A percentile compares a stretch with the other conserved stretches of the same genome.
Conservation (phyloP, 2,329 filamentous ascomycete genomes). For the Cladophialophora bantiana region DNA sequence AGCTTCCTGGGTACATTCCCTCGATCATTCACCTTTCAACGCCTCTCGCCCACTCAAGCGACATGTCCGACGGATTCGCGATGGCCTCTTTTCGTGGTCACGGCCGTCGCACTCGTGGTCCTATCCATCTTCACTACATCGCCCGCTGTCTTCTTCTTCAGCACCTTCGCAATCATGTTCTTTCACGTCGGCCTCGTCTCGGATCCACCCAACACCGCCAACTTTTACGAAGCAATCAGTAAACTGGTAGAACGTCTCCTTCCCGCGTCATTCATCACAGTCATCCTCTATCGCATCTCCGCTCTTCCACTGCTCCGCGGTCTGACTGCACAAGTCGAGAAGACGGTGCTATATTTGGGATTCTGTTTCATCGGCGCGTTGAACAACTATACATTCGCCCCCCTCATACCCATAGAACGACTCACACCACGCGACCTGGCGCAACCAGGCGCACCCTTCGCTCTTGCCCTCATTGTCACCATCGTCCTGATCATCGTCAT, state of each 20-base stretch:
- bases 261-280: slow-evolving; percentile 84
- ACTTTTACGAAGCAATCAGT: slow-evolving; percentile 76
- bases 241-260: slow-evolving; percentile 81
- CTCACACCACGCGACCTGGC: slow-evolving; percentile 91
- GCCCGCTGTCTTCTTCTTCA: slow-evolving; percentile 82
- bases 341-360: slow-evolving; percentile 87
- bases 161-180: slow-evolving; percentile 80
- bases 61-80: slow-evolving; percentile 78
- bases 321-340: slow-evolving; percentile 84
- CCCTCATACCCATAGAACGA: slow-evolving; percentile 86
- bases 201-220: slow-evolving; percentile 75
- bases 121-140: slow-evolving; percentile 83
- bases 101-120: slow-evolving; percentile 76
- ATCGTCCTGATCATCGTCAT: slow-evolving; percentile 71
- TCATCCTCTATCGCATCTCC: slow-evolving; percentile 86
- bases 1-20: slow-evolving; percentile 90
- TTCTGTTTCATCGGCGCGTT: slow-evolving; percentile 89
- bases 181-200: slow-evolving; percentile 89
- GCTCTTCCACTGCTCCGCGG: slow-evolving; percentile 73
- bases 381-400: slow-evolving; percentile 91
- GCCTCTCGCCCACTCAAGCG: slow-evolving; percentile 58
- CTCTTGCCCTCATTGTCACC: slow-evolving; percentile 78
- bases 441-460: slow-evolving; percentile 86
- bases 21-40: slow-evolving; percentile 78
- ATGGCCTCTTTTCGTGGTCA: slow-evolving; percentile 84